Percentiles rank a stretch among this genome's conserved stretches.
Evolutionary conservation across 2,329 filamentous ascomycete species (phyloP).

Genomic region (Thermoascus crustaceus): DNA sequence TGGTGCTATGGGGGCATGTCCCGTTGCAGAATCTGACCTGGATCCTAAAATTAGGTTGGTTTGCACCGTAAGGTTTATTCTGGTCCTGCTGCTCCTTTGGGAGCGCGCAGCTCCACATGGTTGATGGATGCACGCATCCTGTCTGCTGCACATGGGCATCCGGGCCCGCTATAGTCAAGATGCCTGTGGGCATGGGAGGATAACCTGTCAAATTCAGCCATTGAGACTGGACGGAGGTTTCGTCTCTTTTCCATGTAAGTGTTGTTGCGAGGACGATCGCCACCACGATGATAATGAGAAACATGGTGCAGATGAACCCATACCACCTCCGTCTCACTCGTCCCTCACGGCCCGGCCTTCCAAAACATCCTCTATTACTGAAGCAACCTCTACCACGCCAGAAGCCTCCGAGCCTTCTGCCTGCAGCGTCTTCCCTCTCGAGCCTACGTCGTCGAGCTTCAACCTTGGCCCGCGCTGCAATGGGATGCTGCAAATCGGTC

Average conservation of each 20-base stretch:
- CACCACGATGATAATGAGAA: conserved; percentile 50
- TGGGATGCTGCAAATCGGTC: conserved; percentile 16
- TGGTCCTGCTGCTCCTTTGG: conserved; percentile 67
- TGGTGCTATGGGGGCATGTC: conserved; percentile 55
- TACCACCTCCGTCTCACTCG: conserved; percentile 56
- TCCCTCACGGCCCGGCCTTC: conserved; percentile 54
- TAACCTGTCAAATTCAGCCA: conserved; percentile 85
- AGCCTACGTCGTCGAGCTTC: conserved; percentile 47
- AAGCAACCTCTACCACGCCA: conserved; percentile 61
- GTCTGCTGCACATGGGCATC: conserved; percentile 56
- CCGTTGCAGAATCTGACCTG: conserved; percentile 59
- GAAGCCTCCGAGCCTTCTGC: conserved; percentile 49
- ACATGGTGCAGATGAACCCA: conserved; percentile 42
- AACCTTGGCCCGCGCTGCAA: conserved; percentile 25
- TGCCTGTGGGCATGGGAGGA: conserved; percentile 76
- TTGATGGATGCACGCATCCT: conserved; percentile 62
- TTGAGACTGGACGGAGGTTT: conserved; percentile 40
- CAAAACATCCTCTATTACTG: conserved; percentile 56
- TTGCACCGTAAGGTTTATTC: conserved; percentile 54
- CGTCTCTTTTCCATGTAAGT: conserved; percentile 41
- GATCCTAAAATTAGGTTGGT: conserved; percentile 71
- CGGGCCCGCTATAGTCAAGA: conserved; percentile 68
- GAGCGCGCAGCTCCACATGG: conserved; percentile 77
- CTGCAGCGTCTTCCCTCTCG: conserved; percentile 60
- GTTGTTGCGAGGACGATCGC: conserved; percentile 51